Percentiles rank a stretch among this genome's conserved stretches.
Evolutionary conservation across 1,284 basidiomycete genomes (phyloP).

Genomic region (Heterobasidion parviporum): DNA sequence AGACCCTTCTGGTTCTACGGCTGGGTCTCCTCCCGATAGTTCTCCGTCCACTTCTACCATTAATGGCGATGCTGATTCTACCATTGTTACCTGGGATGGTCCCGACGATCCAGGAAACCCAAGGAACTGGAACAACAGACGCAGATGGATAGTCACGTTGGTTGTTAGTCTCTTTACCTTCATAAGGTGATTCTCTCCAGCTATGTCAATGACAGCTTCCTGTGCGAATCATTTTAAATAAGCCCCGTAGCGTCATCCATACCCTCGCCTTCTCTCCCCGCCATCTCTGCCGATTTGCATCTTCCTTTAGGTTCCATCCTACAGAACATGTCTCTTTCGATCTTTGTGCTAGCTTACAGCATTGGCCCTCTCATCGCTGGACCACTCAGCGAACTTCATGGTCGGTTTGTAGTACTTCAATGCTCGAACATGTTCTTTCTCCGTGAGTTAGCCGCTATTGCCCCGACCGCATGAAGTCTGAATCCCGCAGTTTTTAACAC

Average conservation of each 20-base stretch:
- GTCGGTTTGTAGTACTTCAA: slow-evolving; percentile 30
- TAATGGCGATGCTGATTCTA: no score
- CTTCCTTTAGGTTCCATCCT: slow-evolving; percentile 39
- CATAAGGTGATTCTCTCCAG: neutral
- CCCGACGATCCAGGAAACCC: slow-evolving; percentile 52
- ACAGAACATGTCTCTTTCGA: slow-evolving; percentile 45
- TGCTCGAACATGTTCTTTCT: slow-evolving; percentile 45
- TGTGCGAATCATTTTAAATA: slow-evolving; percentile 43
- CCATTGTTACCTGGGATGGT: slow-evolving; percentile 50
- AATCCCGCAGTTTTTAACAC: slow-evolving; percentile 46
- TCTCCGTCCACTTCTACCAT: no score
- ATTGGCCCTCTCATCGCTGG: slow-evolving; percentile 44
- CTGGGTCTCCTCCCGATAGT: no score
- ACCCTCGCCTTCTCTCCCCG: slow-evolving; percentile 51
- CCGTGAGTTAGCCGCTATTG: slow-evolving; percentile 23
- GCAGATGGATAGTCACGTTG: slow-evolving; percentile 38
- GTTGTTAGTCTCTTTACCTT: neutral
- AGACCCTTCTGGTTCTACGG: no score
- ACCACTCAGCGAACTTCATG: slow-evolving; percentile 45
- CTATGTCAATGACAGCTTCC: neutral
- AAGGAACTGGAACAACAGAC: slow-evolving; percentile 34
- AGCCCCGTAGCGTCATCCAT: slow-evolving; percentile 57
- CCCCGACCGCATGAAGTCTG: neutral
- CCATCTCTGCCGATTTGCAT: slow-evolving; percentile 44
- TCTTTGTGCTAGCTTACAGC: slow-evolving; percentile 64